phyloP scores from a whole-genome alignment of 2,329 filamentous ascomycete species.

The Pseudopithomyces maydicus region DNA sequence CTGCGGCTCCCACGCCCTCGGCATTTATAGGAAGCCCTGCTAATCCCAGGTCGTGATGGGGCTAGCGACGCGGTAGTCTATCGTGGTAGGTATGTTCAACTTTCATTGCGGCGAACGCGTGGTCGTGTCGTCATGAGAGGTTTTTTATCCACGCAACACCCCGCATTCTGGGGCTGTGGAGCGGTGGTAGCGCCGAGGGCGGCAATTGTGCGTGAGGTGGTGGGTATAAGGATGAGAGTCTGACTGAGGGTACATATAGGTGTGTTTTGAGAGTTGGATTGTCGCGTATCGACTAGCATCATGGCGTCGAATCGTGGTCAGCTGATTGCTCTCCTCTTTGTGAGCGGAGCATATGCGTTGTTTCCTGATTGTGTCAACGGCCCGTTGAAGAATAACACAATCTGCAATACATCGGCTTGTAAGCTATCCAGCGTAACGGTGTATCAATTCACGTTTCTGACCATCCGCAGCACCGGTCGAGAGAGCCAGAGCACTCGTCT shows the following conservation, averaged over 20 bases:
- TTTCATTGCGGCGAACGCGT: not conserved
- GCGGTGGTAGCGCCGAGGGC: not conserved
- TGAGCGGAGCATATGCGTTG: constrained; percentile 20
- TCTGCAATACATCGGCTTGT: constrained; percentile 56
- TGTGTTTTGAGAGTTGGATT: not conserved
- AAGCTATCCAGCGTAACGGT: not conserved
- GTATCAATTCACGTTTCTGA: not conserved
- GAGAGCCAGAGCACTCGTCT: constrained; percentile 29
- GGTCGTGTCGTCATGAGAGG: constrained; percentile 1
- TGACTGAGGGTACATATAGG: not conserved
- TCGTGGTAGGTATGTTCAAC: not conserved
- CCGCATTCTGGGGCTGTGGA: not conserved
- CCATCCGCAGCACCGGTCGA: constrained; percentile 25
- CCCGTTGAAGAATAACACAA: constrained; percentile 54
- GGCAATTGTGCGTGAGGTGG: not conserved
- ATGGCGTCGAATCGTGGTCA: constrained; percentile 1
- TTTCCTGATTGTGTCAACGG: constrained; percentile 60
- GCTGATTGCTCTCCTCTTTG: constrained; percentile 12
- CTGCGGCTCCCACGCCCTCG: not conserved
- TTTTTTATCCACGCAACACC: not conserved
- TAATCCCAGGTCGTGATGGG: not conserved
- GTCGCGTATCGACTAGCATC: not conserved
- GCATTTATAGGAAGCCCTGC: not conserved
- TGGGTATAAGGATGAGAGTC: not conserved
- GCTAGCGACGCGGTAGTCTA: too few species aligned